Conservation (phyloP, 495 filamentous ascomycete genomes). For the Talaromyces trachyspermus region DNA sequence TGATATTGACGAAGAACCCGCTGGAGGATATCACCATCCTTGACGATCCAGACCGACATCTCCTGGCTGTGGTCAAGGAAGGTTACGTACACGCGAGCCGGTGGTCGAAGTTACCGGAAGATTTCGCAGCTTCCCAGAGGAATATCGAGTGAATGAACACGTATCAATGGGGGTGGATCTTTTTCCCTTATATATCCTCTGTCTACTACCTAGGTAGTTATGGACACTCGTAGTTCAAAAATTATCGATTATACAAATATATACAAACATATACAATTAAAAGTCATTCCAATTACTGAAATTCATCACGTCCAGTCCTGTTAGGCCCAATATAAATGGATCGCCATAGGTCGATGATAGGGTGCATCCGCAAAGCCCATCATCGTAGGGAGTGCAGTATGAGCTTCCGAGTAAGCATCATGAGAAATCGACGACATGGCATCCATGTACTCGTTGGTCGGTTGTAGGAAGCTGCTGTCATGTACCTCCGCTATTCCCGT, state of each 20-base stretch:
- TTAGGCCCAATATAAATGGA: constrained; percentile 19
- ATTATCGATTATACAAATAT: not conserved
- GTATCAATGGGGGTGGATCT: not conserved
- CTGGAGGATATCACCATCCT: constrained; percentile 45
- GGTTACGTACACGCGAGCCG: constrained; percentile 39
- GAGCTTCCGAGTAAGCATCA: not conserved
- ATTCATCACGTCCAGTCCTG: constrained; percentile 18
- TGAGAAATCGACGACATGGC: not conserved
- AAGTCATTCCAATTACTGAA: constrained; percentile 6
- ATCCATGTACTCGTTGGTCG: not conserved
- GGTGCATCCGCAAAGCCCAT: not conserved
- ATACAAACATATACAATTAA: not conserved
- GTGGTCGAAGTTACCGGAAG: constrained; percentile 29
- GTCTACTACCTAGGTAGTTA: not conserved
- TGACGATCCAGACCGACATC: constrained; percentile 34
- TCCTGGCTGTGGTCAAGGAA: constrained; percentile 44
- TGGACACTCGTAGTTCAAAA: not conserved
- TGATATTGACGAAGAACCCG: constrained; percentile 38
- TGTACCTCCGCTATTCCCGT: not conserved
- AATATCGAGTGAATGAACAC: constrained; percentile 4
- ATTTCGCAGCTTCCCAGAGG: constrained; percentile 17
- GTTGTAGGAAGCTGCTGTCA: not conserved
- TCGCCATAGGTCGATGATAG: not conserved
- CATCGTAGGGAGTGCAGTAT: not conserved
- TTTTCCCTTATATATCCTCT: not conserved